Evolutionary conservation across 495 filamentous ascomycete species (phyloP).

Genomic region (Aspergillus avenaceus): DNA sequence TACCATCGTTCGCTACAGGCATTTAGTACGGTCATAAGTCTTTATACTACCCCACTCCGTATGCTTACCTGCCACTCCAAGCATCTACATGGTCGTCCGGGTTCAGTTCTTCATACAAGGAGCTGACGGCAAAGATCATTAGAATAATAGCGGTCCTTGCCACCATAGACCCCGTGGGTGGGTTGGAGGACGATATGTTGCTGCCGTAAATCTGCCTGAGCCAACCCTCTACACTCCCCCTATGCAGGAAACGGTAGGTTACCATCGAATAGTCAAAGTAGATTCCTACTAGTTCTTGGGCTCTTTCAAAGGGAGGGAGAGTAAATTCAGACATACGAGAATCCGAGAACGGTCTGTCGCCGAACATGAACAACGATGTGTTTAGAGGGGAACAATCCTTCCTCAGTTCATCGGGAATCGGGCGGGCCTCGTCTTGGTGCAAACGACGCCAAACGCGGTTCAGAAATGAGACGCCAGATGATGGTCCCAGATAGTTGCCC

Average conservation of each 20-base stretch:
- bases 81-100: constrained; percentile 16
- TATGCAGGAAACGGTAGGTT: constrained; percentile 44
- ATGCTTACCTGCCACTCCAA: constrained; percentile 28
- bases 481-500: constrained; percentile 43
- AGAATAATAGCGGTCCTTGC: constrained; percentile 40
- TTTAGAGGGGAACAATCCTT: constrained; percentile 32
- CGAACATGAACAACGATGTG: constrained; percentile 42
- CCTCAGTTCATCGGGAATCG: constrained; percentile 28
- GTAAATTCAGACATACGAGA: constrained; percentile 25
- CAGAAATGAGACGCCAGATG: constrained; percentile 44
- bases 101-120: constrained; percentile 29
- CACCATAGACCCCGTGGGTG: constrained; percentile 33
- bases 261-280: constrained; percentile 49
- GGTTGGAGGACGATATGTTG: constrained; percentile 32
- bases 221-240: constrained; percentile 38
- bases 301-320: constrained; percentile 34
- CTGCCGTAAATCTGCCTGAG: constrained; percentile 34
- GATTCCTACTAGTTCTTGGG: constrained; percentile 30
- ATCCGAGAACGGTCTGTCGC: constrained; percentile 39
- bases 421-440: constrained; percentile 36
- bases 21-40: background rate
- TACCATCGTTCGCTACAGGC: constrained; percentile 37
- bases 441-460: constrained; percentile 44
- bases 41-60: background rate
- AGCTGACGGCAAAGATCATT: constrained; percentile 42